Percentiles rank a stretch among this genome's conserved stretches.
Evolutionary conservation across 441 rosid genomes (phyloP).

Genomic region (Populus trichocarpa): DNA sequence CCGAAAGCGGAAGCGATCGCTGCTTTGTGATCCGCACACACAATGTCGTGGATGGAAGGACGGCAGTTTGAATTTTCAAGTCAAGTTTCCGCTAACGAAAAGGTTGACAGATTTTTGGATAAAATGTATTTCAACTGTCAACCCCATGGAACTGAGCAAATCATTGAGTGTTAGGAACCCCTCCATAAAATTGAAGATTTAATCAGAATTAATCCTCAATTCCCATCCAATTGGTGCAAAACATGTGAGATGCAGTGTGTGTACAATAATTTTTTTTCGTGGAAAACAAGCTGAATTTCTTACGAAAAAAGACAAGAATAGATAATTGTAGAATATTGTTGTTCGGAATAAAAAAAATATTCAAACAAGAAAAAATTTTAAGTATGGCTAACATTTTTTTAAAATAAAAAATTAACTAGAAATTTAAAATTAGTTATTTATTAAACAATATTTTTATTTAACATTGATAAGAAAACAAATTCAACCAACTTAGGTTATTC

Average conservation of each 20-base stretch:
- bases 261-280: background rate
- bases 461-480: too few relatives aligned
- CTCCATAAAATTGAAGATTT: background rate
- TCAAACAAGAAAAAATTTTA: too few relatives aligned
- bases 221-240: background rate
- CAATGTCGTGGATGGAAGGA: background rate
- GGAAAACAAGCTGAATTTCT: background rate
- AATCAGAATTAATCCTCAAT: background rate
- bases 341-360: too few relatives aligned
- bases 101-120: background rate
- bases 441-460: too few relatives aligned
- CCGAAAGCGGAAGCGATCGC: background rate
- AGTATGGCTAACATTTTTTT: too few relatives aligned
- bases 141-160: background rate
- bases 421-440: too few relatives aligned
- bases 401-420: too few relatives aligned
- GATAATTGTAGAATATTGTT: background rate
- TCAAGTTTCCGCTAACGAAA: background rate
- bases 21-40: background rate
- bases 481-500: too few relatives aligned
- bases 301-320: background rate
- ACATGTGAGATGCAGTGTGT: background rate
- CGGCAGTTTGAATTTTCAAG: background rate
- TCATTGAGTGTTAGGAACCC: background rate
- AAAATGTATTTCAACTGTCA: background rate